Evolutionary conservation across 345 rosid genomes (phyloP).

Genomic region (Trapa incisa): DNA sequence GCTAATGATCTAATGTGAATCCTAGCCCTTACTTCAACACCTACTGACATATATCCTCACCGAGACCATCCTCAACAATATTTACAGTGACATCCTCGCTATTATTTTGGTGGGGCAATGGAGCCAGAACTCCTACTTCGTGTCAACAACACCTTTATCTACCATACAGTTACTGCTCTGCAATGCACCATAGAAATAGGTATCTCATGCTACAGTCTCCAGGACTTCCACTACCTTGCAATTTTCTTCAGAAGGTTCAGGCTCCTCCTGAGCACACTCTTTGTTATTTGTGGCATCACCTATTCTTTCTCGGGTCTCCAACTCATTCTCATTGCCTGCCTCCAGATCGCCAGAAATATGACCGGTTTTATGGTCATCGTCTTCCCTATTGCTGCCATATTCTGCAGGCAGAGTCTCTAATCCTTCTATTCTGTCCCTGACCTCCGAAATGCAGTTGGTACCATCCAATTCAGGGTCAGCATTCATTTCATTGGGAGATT

Average conservation of each 20-base stretch:
- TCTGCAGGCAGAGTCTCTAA: constrained; percentile 18
- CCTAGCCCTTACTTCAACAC: not conserved
- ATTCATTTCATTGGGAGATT: not conserved
- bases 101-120: not conserved
- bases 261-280: constrained; percentile 22
- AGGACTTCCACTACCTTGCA: constrained; percentile 27
- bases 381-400: constrained; percentile 24
- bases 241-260: constrained; percentile 25
- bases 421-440: constrained; percentile 18
- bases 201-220: constrained; percentile 8
- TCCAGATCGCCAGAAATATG: constrained; percentile 17
- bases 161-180: not conserved
- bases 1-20: not conserved
- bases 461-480: constrained; percentile 2
- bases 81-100: not conserved
- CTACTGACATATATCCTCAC: not conserved
- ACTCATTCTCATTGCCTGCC: constrained; percentile 15
- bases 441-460: constrained; percentile 13
- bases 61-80: not conserved
- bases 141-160: not conserved
- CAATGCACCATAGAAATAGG: too few species aligned
- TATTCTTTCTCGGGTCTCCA: constrained; percentile 6
- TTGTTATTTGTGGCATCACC: constrained; percentile 14
- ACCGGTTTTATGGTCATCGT: constrained; percentile 15
- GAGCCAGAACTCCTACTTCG: not conserved